phyloP scores from a whole-genome alignment of 2,329 filamentous ascomycete genomes.

The Talaromyces piceae region DNA sequence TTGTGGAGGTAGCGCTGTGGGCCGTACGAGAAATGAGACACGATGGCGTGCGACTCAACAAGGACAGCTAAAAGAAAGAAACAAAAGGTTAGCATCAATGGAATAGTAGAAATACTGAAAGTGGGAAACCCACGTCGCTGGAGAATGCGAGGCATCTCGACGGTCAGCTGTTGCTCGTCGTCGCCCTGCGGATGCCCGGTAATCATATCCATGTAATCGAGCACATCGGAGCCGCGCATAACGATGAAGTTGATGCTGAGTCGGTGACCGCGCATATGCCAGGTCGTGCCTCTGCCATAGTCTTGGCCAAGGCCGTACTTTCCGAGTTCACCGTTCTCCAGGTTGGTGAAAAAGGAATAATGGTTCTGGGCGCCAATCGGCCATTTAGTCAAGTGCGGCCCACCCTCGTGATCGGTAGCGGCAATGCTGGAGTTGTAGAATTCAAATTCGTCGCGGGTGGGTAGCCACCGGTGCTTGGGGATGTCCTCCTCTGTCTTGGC shows the following conservation, averaged over 20 bases:
- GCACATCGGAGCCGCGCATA: slow-evolving; percentile 10
- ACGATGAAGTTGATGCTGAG: slow-evolving; percentile 11
- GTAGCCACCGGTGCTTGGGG: slow-evolving; percentile 10
- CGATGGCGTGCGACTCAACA: slow-evolving; percentile 10
- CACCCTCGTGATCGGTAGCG: slow-evolving; percentile 8
- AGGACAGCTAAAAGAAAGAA: slow-evolving; percentile 11
- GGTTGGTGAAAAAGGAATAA: slow-evolving; percentile 8
- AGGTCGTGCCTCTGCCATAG: slow-evolving; percentile 10
- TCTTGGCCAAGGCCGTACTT: slow-evolving; percentile 9
- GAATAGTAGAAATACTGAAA: neutral
- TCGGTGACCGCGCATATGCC: slow-evolving; percentile 9
- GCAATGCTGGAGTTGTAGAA: slow-evolving; percentile 10
- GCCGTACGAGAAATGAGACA: slow-evolving; percentile 11
- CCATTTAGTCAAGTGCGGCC: slow-evolving; percentile 7
- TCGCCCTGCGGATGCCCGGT: slow-evolving; percentile 9
- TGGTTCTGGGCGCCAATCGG: slow-evolving; percentile 11
- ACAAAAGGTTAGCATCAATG: neutral
- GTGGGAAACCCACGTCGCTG: slow-evolving; percentile 5
- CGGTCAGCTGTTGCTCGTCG: slow-evolving; percentile 11
- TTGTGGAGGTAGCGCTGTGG: slow-evolving; percentile 9
- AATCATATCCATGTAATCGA: slow-evolving; percentile 9
- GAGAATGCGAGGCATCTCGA: slow-evolving; percentile 10
- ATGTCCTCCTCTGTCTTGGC: slow-evolving; percentile 6
- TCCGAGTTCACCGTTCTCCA: slow-evolving; percentile 10
- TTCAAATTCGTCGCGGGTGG: slow-evolving; percentile 7